A percentile compares a stretch with the other conserved stretches of the same genome.
Evolutionary conservation across 2,329 filamentous ascomycete genomes (phyloP).

Genomic region (Calonectria fujianensis): DNA sequence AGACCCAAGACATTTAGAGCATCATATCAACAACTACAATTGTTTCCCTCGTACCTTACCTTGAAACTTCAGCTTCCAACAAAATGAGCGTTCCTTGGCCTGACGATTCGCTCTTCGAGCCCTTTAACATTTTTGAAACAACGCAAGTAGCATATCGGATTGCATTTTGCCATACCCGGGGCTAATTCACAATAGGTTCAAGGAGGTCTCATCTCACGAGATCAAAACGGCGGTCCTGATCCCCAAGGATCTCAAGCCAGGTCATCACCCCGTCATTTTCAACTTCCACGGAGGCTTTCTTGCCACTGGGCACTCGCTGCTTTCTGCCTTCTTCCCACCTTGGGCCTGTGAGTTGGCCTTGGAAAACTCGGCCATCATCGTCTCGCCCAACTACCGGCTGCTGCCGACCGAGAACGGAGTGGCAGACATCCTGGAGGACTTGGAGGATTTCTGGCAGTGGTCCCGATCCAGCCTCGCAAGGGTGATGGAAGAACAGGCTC

Average conservation of each 20-base stretch:
- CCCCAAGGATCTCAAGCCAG: conserved; percentile 51
- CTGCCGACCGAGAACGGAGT: conserved; percentile 52
- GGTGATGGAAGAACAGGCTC: conserved; percentile 33
- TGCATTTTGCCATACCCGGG: accelerated
- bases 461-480: conserved; percentile 27
- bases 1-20: neutral
- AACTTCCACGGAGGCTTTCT: conserved; percentile 56
- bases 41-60: neutral
- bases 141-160: conserved; percentile 35
- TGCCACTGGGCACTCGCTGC: conserved; percentile 47
- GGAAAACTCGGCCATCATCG: conserved; percentile 50
- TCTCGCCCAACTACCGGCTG: conserved; percentile 54
- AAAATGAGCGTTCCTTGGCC: conserved; percentile 47
- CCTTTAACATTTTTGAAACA: conserved; percentile 45
- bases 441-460: conserved; percentile 56
- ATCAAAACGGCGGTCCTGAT: conserved; percentile 52
- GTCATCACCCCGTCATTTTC: conserved; percentile 48
- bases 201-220: conserved; percentile 44
- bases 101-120: conserved; percentile 47
- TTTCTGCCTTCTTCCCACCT: conserved; percentile 51
- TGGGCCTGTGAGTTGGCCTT: conserved; percentile 51
- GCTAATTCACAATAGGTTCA: conserved; percentile 42
- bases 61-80: neutral
- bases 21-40: neutral
- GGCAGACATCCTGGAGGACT: conserved; percentile 52